These are phyloP conservation scores for Carnegiea gigantea DNA, from an alignment of 179 eudicot species.

Conservation along the genomic window DNA sequence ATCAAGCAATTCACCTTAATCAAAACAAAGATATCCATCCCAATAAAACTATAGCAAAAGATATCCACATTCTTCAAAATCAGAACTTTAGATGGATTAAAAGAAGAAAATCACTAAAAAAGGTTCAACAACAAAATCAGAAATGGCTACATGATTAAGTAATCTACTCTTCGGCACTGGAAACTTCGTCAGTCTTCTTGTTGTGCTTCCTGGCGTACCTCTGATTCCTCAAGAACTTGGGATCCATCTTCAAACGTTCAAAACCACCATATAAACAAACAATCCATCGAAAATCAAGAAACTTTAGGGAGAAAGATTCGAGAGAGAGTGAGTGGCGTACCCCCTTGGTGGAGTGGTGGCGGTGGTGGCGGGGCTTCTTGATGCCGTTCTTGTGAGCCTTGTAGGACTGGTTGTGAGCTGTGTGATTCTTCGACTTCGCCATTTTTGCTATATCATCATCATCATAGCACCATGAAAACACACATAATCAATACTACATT, in stretches of 20 bases:
- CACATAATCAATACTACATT: background rate
- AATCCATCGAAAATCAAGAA: background rate
- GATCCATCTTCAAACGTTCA: conserved; percentile 64
- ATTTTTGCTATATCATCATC: conserved; percentile 32
- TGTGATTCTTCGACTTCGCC: conserved; percentile 98
- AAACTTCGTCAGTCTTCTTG: conserved; percentile 57
- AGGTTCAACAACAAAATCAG: background rate
- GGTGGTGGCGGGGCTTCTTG: conserved; percentile 80
- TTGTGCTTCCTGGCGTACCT: conserved; percentile 99
- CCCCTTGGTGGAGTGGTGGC: conserved; percentile 87
- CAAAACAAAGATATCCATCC: background rate
- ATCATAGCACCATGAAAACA: background rate
- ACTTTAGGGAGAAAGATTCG: background rate
- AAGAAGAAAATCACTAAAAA: background rate
- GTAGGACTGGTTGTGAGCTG: conserved; percentile 88
- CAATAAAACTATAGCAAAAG: too few relatives aligned
- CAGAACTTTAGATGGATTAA: conserved; percentile 15
- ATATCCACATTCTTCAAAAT: too few relatives aligned
- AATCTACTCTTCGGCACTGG: conserved; percentile 43
- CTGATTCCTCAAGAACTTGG: conserved; percentile 95
- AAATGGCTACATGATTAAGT: background rate
- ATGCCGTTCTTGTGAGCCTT: conserved; percentile 89
- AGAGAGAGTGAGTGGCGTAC: conserved; percentile 27
- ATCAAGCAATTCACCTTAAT: background rate
- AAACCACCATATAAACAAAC: background rate